Percentiles rank a stretch among this genome's conserved stretches.
phyloP scores from a whole-genome alignment of 805 yeast species.

The Wickerhamiella azyma region DNA sequence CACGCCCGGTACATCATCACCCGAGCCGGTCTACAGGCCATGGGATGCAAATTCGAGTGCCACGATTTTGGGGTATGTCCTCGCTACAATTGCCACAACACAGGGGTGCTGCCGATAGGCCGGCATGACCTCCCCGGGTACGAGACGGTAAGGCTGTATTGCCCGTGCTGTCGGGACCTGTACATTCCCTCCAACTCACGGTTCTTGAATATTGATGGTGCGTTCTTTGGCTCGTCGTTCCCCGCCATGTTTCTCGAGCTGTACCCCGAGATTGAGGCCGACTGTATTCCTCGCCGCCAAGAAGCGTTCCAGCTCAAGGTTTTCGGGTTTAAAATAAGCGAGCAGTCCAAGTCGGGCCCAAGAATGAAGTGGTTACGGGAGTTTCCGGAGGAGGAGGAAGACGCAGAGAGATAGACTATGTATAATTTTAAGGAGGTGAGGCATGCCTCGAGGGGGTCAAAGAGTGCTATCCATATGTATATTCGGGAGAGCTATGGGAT shows the following conservation, averaged over 20 bases:
- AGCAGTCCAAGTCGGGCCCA: conserved; percentile 67
- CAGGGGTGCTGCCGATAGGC: conserved; percentile 85
- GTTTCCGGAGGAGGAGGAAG: conserved; percentile 46
- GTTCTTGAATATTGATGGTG: conserved; percentile 84
- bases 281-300: conserved; percentile 45
- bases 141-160: conserved; percentile 81
- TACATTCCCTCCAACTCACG: conserved; percentile 81
- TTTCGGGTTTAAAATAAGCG: conserved; percentile 77
- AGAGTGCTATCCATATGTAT: no score
- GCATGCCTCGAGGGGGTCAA: no score
- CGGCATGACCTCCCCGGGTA: conserved; percentile 80
- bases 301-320: conserved; percentile 49
- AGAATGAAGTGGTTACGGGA: conserved; percentile 91
- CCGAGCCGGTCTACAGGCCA: conserved; percentile 71
- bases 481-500: no score
- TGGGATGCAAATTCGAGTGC: conserved; percentile 82
- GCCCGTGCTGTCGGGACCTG: conserved; percentile 89
- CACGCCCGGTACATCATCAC: conserved; percentile 86
- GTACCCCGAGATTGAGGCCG: conserved; percentile 80
- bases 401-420: conserved; percentile 1
- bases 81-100: conserved; percentile 75
- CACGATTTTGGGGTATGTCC: conserved; percentile 89
- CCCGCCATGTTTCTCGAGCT: conserved; percentile 84
- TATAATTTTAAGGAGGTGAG: neutral
- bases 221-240: conserved; percentile 91